Evolutionary conservation across 1,284 basidiomycete species (phyloP).

Genomic region (Lentinula novae-zelandiae): DNA sequence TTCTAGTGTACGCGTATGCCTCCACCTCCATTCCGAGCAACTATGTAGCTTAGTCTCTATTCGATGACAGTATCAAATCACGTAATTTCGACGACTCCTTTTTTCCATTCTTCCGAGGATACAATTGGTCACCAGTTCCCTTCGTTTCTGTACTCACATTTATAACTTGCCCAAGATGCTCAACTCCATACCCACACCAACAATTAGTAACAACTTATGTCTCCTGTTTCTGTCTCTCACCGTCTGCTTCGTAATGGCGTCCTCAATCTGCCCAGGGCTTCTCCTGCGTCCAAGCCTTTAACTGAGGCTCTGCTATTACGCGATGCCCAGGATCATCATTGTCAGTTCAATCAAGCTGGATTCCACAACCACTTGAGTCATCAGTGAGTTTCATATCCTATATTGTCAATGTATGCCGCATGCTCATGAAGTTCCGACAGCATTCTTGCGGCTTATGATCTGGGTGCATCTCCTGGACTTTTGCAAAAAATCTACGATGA

Average conservation of each 20-base stretch:
- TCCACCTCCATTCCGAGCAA: too few relatives aligned
- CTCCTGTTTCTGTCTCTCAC: slow-evolving; percentile 11
- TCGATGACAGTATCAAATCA: too few relatives aligned
- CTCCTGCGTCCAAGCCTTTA: slow-evolving; percentile 39
- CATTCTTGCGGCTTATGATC: slow-evolving; percentile 60
- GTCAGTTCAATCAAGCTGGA: slow-evolving; percentile 45
- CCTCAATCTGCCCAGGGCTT: slow-evolving; percentile 48
- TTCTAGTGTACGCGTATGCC: too few relatives aligned
- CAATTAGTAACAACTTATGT: background rate
- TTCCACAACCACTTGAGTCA: slow-evolving; percentile 68
- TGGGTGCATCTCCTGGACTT: slow-evolving; percentile 52
- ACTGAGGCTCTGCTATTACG: slow-evolving; percentile 47
- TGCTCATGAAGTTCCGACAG: slow-evolving; percentile 23
- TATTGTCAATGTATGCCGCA: background rate
- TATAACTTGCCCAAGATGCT: background rate
- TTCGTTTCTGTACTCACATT: background rate
- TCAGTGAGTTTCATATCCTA: slow-evolving; percentile 34
- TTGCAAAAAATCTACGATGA: slow-evolving; percentile 51
- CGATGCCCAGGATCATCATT: slow-evolving; percentile 56
- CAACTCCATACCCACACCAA: background rate
- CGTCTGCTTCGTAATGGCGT: slow-evolving; percentile 32
- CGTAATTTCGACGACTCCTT: background rate
- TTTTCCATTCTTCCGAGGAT: background rate
- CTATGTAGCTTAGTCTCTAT: too few relatives aligned
- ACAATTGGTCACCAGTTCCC: background rate